phyloP scores from a whole-genome alignment of 2,329 filamentous ascomycete species.

The Ophiostoma triangulosporum region DNA sequence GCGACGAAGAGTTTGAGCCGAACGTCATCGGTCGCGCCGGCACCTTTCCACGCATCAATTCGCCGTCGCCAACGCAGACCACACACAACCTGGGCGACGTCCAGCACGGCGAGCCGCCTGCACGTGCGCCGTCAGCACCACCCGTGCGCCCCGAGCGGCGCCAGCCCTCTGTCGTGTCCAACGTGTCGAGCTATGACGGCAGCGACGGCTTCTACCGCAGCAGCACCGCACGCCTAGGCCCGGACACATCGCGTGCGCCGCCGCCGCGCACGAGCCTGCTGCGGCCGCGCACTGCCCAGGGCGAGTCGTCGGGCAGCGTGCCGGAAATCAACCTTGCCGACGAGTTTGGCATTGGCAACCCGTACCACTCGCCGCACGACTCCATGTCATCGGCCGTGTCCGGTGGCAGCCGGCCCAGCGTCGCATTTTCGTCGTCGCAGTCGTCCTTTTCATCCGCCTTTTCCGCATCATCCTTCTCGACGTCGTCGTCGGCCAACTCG shows the following conservation, averaged over 20 bases:
- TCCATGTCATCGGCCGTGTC: constrained; percentile 55
- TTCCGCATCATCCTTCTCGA: constrained; percentile 1
- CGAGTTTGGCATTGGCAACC: constrained; percentile 48
- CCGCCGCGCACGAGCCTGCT: constrained; percentile 38
- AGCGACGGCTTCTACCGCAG: background rate
- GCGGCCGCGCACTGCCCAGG: constrained; percentile 24
- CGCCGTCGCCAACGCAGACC: constrained; percentile 13
- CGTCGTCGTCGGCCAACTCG: background rate
- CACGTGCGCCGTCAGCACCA: constrained; percentile 28
- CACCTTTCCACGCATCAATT: constrained; percentile 34
- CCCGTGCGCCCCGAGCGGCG: constrained; percentile 27
- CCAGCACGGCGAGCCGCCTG: constrained; percentile 28
- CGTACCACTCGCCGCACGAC: constrained; percentile 49
- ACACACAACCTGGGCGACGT: too few relatives aligned
- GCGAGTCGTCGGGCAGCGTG: constrained; percentile 2
- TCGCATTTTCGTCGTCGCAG: constrained; percentile 47
- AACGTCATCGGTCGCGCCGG: constrained; percentile 32
- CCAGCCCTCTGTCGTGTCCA: constrained; percentile 17
- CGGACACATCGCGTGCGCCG: constrained; percentile 37
- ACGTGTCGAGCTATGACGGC: constrained; percentile 8
- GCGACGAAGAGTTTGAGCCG: constrained; percentile 25
- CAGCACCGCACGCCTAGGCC: constrained; percentile 21
- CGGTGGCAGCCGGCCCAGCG: constrained; percentile 39
- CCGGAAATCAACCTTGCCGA: constrained; percentile 41
- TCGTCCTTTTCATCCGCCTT: constrained; percentile 30